Base-by-base conservation (phyloP, 164 flowering plant species). In the Warburgia ugandensis region DNA sequence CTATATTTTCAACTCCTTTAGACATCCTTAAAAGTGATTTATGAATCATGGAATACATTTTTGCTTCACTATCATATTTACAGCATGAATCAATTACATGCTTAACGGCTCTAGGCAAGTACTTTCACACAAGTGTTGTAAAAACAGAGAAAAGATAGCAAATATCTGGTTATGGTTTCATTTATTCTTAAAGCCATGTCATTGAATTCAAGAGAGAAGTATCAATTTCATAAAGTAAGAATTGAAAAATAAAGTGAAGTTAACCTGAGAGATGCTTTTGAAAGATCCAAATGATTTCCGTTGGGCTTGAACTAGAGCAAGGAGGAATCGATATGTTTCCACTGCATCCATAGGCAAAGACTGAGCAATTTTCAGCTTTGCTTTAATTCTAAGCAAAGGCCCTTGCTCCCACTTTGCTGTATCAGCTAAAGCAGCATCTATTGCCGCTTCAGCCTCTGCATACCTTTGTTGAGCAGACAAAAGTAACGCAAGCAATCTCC, bases 381-480 rank as follows among this genome's bases (percentile, higher is more conserved):
- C 95, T 60, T 88, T 92, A 65, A 84, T 66, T 69, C 77, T 79
- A n/a, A 92, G 87, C 33, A 92, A 59, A 45, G 95, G 83, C 47
- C 91, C 97, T 73, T 86, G 99, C 54, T 92, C 97, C 99, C 97
- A 92, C 74, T 82, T 92, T 50, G 89, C 68, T 47, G 97, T 88
- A 69, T 88, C 97, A 61, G 88, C 92, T 61, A 92, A 73, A 57
- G 99, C 99, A 29, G 97, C 97, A 73, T 84, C 97, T 46, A 62
- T 80, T 9, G 88, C 94, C 47, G 78, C 81, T 62, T 77, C 84
- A 14, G 94, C 95, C 64, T 92, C 97, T n/a, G 81, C 56, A 70
- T 68, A 84, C 50, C 83, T 68, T 45, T 82, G 79, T 52, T 86
- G 97, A 45, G 97, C 86, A 48, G 97, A 83, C 63, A 92, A 79